Base-by-base conservation (phyloP, 1,139 yeast genomes). In the Nakaseomyces kungkrabaensis region DNA sequence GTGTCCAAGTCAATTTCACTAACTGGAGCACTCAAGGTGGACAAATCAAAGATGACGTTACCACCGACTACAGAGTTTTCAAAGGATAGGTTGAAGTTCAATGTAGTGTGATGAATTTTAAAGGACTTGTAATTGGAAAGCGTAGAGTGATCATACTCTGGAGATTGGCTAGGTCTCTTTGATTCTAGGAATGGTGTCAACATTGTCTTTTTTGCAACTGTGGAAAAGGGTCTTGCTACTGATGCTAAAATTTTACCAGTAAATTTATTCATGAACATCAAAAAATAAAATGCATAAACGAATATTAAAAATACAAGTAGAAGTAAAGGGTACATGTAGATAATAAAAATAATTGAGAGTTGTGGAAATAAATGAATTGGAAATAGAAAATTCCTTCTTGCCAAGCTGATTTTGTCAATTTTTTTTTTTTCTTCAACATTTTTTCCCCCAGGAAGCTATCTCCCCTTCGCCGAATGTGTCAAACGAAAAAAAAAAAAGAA, bases 91-190 rank as follows among this genome's bases (percentile, higher is more conserved):
- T 73, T 69, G 50, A 85, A 68, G 52, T 74, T 69, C 49, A 88
- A 70, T 4, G 63, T 64, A 1, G 94, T 81, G 52, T 75, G 68
- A 22, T 65, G 58, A 33, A 85, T 76, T 6, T 68, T 59, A 61
- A 85, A 83, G 25, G 49, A 49, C 34, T 60, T 59, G 68, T 86
- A 88, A 66, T 84, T 85, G 48, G 96, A 87, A 29, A 76, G 69
- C 4, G 96, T 85, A 17, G 92, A 82, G 26, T 85, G 83, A 66
- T 87, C 96, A 9, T 61, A 53, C 58, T 81, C 87, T 0, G 88
- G 85, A 2, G 79, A 73, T 24, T 54, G 58, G 3, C 55, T 55
- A 1, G 85, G 85, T 49, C 66, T 58, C 44, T 54, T 55, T 3
- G 54, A 48, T 47, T 62, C 66, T 11, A 62, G 34, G 27, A 57